These are phyloP conservation scores for Termitomyces titanicus DNA, from an alignment of 768 basidiomycete species.

Conservation along the genomic window DNA sequence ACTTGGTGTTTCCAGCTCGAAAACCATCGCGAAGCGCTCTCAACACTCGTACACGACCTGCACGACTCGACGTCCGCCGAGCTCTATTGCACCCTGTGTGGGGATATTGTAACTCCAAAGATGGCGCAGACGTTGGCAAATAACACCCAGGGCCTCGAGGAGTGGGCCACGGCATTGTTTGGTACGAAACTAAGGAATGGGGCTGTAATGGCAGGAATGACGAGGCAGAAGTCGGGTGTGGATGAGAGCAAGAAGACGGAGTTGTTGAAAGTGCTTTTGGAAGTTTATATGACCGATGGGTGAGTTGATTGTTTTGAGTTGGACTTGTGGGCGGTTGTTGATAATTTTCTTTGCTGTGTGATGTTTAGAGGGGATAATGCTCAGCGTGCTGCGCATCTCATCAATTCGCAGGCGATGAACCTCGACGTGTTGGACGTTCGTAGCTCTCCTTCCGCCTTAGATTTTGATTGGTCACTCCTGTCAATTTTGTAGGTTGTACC, in stretches of 20 bases:
- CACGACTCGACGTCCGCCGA: constrained; percentile 78
- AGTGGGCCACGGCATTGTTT: constrained; percentile 51
- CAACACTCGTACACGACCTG: constrained; percentile 63
- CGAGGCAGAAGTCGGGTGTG: constrained; percentile 33
- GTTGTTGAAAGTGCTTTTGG: constrained; percentile 66
- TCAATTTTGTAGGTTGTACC: constrained; percentile 47
- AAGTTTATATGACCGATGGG: constrained; percentile 81
- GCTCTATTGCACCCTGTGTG: constrained; percentile 79
- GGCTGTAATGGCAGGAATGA: constrained; percentile 14
- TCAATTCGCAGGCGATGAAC: constrained; percentile 78
- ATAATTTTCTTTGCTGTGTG: background rate
- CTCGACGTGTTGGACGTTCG: constrained; percentile 77
- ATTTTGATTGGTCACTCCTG: background rate
- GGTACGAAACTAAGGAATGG: constrained; percentile 23
- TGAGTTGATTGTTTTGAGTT: constrained; percentile 27
- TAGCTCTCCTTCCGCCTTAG: constrained; percentile 4
- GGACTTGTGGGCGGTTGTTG: constrained; percentile 10
- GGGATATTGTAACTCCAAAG: constrained; percentile 65
- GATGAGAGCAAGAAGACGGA: constrained; percentile 49
- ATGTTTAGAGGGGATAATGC: constrained; percentile 45
- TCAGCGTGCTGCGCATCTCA: constrained; percentile 59
- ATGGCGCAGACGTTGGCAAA: constrained; percentile 49
- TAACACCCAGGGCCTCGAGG: constrained; percentile 39
- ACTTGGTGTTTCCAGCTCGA: constrained; percentile 34
- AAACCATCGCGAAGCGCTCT: constrained; percentile 60